Percentiles rank a stretch among this genome's conserved stretches.
Evolutionary conservation across 2,329 filamentous ascomycete species (phyloP).

Genomic region (Plenodomus biglobosus): DNA sequence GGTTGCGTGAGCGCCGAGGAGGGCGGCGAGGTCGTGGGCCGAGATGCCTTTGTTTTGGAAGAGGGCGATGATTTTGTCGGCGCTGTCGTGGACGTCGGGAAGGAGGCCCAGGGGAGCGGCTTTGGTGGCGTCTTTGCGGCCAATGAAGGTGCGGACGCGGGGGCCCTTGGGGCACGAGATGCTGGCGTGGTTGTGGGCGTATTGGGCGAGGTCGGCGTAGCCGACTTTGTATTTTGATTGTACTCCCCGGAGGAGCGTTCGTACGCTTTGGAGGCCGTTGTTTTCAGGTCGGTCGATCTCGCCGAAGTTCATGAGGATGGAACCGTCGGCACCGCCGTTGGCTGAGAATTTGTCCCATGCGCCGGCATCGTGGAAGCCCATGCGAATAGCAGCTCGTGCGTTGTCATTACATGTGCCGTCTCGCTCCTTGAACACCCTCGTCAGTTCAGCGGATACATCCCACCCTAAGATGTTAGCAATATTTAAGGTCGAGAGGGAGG

Average conservation of each 20-base stretch:
- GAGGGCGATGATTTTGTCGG: slow-evolving; percentile 49
- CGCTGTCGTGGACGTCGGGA: slow-evolving; percentile 47
- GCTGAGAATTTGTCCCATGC: slow-evolving; percentile 41
- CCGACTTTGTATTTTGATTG: slow-evolving; percentile 49
- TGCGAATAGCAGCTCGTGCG: slow-evolving; percentile 39
- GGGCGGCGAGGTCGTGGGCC: slow-evolving; percentile 54
- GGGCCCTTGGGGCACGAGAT: slow-evolving; percentile 57
- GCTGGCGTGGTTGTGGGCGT: slow-evolving; percentile 52
- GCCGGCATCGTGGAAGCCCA: slow-evolving; percentile 42
- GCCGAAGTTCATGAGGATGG: slow-evolving; percentile 42
- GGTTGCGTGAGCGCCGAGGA: slow-evolving; percentile 58
- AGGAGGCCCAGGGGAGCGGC: slow-evolving; percentile 51
- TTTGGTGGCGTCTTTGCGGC: slow-evolving; percentile 49
- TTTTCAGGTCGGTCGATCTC: slow-evolving; percentile 46
- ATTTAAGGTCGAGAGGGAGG: not conserved
- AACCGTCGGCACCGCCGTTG: slow-evolving; percentile 47
- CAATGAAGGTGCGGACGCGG: slow-evolving; percentile 53
- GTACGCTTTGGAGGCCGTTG: slow-evolving; percentile 51
- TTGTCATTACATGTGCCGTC: slow-evolving; percentile 38
- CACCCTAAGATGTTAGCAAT: slow-evolving; percentile 26
- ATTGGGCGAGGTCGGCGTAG: slow-evolving; percentile 59
- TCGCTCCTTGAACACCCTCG: slow-evolving; percentile 22
- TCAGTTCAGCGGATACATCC: slow-evolving; percentile 37
- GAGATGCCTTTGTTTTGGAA: slow-evolving; percentile 57
- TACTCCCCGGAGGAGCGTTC: slow-evolving; percentile 43